These are phyloP conservation scores for Acer negundo DNA, from an alignment of 345 rosid genomes.

Conservation along the genomic window DNA sequence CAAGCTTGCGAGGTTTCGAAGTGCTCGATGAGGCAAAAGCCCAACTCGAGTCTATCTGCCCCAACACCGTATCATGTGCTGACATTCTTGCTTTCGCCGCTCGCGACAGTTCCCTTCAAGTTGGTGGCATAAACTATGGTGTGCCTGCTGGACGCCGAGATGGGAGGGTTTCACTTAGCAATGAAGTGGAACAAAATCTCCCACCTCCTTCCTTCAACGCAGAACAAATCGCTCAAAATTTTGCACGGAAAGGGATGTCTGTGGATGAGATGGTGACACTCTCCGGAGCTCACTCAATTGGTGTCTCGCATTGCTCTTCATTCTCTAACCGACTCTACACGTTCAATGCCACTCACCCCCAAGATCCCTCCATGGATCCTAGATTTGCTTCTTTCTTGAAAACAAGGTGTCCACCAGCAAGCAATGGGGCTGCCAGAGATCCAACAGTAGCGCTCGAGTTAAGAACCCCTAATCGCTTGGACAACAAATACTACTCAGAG, in stretches of 20 bases:
- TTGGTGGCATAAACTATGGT: slow-evolving; percentile 33
- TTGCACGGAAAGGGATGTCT: slow-evolving; percentile 34
- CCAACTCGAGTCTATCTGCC: slow-evolving; percentile 39
- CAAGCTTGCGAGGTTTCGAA: slow-evolving; percentile 47
- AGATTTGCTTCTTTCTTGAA: slow-evolving; percentile 32
- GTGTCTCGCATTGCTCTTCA: slow-evolving; percentile 41
- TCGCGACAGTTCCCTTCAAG: slow-evolving; percentile 31
- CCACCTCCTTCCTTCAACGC: slow-evolving; percentile 32
- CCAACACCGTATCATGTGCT: slow-evolving; percentile 45
- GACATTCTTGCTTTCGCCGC: slow-evolving; percentile 55
- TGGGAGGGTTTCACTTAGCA: slow-evolving; percentile 31
- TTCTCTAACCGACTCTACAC: slow-evolving; percentile 36
- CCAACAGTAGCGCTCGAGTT: slow-evolving; percentile 28
- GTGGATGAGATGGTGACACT: slow-evolving; percentile 51
- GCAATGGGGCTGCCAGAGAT: not conserved
- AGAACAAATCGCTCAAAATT: slow-evolving; percentile 26
- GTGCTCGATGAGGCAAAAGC: slow-evolving; percentile 47
- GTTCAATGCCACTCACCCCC: slow-evolving; percentile 32
- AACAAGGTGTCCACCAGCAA: slow-evolving; percentile 36
- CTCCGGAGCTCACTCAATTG: slow-evolving; percentile 52
- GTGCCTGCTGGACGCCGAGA: slow-evolving; percentile 42
- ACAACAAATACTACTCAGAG: slow-evolving; percentile 38
- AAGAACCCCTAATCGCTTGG: slow-evolving; percentile 27
- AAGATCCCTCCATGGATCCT: slow-evolving; percentile 39
- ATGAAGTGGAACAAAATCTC: slow-evolving; percentile 29